These are phyloP conservation scores for Rhynchospora breviuscula DNA, from an alignment of 176 grass and related monocot genomes.

Conservation along the genomic window DNA sequence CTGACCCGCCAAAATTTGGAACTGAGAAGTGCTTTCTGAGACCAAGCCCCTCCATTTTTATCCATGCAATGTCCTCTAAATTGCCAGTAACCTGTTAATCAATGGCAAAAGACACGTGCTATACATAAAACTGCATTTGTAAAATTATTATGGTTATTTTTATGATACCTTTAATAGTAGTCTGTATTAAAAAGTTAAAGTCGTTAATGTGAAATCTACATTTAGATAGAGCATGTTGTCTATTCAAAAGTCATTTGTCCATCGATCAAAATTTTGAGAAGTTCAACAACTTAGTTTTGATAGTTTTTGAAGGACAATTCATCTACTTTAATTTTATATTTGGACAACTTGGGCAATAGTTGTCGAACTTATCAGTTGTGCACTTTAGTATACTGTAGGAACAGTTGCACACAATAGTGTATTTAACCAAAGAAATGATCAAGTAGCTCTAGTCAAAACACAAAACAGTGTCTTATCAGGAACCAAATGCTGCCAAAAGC, in stretches of 20 bases:
- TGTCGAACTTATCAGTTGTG: neutral
- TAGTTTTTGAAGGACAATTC: neutral
- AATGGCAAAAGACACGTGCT: neutral
- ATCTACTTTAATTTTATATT: neutral
- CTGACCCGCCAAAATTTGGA: slow-evolving; percentile 47
- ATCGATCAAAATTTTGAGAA: neutral
- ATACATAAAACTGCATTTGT: neutral
- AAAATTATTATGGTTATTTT: neutral
- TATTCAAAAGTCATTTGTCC: too few relatives aligned
- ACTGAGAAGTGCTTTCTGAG: slow-evolving; percentile 35
- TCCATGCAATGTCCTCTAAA: slow-evolving; percentile 45
- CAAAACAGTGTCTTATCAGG: neutral
- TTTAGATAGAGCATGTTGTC: neutral
- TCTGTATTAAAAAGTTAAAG: neutral
- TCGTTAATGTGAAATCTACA: neutral
- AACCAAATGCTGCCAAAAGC: neutral
- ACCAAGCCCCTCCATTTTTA: slow-evolving; percentile 41
- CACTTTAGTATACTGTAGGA: neutral
- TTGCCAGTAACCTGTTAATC: slow-evolving; percentile 38
- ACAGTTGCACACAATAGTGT: neutral
- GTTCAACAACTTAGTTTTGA: neutral
- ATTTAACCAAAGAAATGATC: neutral
- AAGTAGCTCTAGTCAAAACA: neutral
- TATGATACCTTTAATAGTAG: neutral
- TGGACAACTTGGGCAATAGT: neutral